Base-by-base conservation (phyloP, 805 yeast species). In the Tetrapisispora namnaoensis region DNA sequence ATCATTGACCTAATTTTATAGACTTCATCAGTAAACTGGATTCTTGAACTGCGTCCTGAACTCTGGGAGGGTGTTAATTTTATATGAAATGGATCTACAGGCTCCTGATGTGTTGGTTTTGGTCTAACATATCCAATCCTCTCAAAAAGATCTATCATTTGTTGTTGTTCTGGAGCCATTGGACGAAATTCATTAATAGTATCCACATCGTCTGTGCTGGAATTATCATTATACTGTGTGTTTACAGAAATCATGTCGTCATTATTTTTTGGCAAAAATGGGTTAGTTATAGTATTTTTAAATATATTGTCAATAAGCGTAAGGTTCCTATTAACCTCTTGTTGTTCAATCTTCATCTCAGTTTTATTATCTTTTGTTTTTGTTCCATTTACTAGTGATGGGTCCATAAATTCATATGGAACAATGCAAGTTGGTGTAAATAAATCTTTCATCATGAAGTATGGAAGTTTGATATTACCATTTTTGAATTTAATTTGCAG, bases 401-500 rank as follows among this genome's bases (percentile, higher is more conserved):
- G 66, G 37, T 63, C 55, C 34, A 65, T 60, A 44, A 65, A 65
- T 45, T 65, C 69, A 52, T 55, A 61, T 7, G 69, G 69, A 2
- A 65, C 57, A 21, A 63, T 57, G 28, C 57, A 50, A 0, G 60
- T 56, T 1, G 69, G 66, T 42, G 57, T 59, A 11, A 59, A 49
- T 45, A 57, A 58, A 51, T 65, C 62, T 44, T 59, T 57, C 62
- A 60, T 58, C 18, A 63, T 44, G 38, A 62, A 65, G 43, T 55
- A 59, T 3, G 70, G 66, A 24, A 66, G 50, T 46, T 66, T 66
- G 1, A 66, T 63, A 27, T 60, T 57, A 2, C 67, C 63, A 49
- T 66, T 66, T 48, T 56, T 62, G 45, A 65, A 66, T 47, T 64
- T 66, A n/a, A 66, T 64, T 46, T 61, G 66, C 39, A 64, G 47